These are phyloP conservation scores for Lasiodiplodia theobromae DNA, from an alignment of 2,329 filamentous ascomycete species.

Conservation along the genomic window DNA sequence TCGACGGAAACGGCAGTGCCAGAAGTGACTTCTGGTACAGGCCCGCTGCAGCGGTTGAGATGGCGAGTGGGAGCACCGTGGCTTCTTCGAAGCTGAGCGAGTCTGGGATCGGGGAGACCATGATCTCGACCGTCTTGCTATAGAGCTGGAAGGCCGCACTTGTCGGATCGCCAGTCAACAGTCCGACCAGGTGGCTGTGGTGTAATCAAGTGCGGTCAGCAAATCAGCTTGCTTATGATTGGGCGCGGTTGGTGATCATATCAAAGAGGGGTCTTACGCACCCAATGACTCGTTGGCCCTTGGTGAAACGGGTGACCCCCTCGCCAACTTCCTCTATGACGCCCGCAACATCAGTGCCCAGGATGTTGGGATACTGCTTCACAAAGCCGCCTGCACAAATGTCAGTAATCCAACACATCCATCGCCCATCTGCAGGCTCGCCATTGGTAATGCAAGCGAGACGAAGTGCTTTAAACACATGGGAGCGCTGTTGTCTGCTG, in stretches of 20 bases:
- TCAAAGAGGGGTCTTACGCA: not conserved
- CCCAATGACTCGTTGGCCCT: constrained; percentile 28
- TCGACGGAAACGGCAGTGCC: constrained; percentile 47
- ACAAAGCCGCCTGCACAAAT: not conserved
- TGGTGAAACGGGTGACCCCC: constrained; percentile 20
- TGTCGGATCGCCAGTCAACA: constrained; percentile 38
- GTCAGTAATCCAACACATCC: not conserved
- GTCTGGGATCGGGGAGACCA: constrained; percentile 49
- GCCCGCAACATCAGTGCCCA: constrained; percentile 49
- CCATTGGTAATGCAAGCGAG: not conserved
- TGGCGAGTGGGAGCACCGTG: constrained; percentile 52
- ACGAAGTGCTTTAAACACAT: not conserved
- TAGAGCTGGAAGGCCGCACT: constrained; percentile 46
- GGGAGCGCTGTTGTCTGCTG: constrained; percentile 2
- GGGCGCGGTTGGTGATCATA: not conserved
- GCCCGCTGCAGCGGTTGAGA: constrained; percentile 53
- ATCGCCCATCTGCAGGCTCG: not conserved
- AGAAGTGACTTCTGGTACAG: constrained; percentile 52
- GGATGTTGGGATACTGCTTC: constrained; percentile 41
- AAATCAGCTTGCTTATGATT: not conserved
- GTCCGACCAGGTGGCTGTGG: constrained; percentile 30
- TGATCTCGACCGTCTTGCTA: constrained; percentile 38
- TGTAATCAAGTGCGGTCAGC: not conserved
- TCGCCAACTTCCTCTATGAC: constrained; percentile 45
- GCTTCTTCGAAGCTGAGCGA: constrained; percentile 48